Evolutionary conservation across 202 grass and related monocot genomes (phyloP).

Genomic region (Dendrocalamus latiflorus): DNA sequence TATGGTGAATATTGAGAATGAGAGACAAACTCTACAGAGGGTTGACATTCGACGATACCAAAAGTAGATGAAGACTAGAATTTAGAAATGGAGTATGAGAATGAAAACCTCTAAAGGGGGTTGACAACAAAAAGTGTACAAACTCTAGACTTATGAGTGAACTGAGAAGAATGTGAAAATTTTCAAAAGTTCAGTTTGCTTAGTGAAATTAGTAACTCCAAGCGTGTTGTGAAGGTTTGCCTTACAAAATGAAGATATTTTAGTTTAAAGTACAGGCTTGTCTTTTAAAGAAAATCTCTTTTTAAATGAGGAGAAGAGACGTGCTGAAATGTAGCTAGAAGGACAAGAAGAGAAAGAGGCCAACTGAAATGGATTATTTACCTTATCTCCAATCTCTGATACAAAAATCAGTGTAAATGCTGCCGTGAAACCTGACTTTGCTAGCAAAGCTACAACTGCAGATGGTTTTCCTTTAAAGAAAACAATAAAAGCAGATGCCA

Average conservation of each 20-base stretch:
- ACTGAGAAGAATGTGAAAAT: neutral
- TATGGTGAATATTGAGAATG: neutral
- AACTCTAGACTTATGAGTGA: neutral
- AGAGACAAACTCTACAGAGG: neutral
- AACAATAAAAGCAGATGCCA: slow-evolving; percentile 55
- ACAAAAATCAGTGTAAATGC: too few species aligned
- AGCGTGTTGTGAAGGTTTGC: neutral
- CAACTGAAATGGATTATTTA: slow-evolving; percentile 24
- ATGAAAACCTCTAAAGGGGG: neutral
- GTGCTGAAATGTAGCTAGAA: neutral
- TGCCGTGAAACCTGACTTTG: slow-evolving; percentile 93
- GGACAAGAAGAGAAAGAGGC: neutral
- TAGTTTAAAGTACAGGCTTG: neutral
- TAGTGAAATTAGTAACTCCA: neutral
- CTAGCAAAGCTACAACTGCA: slow-evolving; percentile 50
- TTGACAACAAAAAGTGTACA: neutral
- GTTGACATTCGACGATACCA: neutral
- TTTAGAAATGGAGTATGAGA: neutral
- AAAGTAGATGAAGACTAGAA: neutral
- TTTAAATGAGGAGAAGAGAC: slow-evolving; percentile 5
- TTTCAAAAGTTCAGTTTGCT: neutral
- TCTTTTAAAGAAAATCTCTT: neutral
- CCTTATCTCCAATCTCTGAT: slow-evolving; percentile 98
- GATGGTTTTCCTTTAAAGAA: slow-evolving; percentile 72
- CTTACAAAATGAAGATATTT: neutral